Evolutionary conservation across 768 basidiomycete species (phyloP), one percentile per base, ranked within the genome.

Genomic region (Mycena haematopus): DNA sequence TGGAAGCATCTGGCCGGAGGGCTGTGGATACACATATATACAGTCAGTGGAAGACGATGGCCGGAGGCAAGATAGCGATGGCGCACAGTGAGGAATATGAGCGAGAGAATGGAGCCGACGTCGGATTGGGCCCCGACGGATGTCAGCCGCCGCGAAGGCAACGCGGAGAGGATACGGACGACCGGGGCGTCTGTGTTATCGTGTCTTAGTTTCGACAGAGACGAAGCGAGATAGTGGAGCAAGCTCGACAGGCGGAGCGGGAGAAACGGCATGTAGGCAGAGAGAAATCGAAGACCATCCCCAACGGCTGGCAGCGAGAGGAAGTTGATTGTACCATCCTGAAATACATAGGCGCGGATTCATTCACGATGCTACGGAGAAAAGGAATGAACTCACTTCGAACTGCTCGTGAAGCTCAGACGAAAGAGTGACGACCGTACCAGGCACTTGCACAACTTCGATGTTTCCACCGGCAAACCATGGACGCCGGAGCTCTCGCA

Each of bases 251-350:
- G 82, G 22, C 92, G 86, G 15, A 90, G 77, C 4, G 91, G 90
- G 24, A 93, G 84, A 71, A 92, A 88, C 0, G 91, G 91, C 47
- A 91, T 78, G 75, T 91, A 92, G 25, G 86, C 87, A 2, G 90
- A 85, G 17, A 94, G 83, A 70, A 92, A 89, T 54, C 86, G 85
- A n/a, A 93, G 80, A 35, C 92, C 92, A 49, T 89, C 85, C 42
- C 89, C 89, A 59, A 94, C 81, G 19, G 91, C 88, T 8, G 88
- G 85, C 36, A 93, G 73, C 17, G 82, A 85, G 35, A 92, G 76
- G 68, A 91, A 93, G 75, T 93, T 93, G 70, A 93, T 85, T 22
- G 92, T 93, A 14, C 92, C 92, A 65, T 94, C 92, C 91, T 93
- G n/a, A n/a, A n/a, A n/a, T n/a, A n/a, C n/a, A n/a, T n/a, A 66